Evolutionary conservation across 2,329 filamentous ascomycete species (phyloP).

Genomic region (Teratosphaeria zuluensis): DNA sequence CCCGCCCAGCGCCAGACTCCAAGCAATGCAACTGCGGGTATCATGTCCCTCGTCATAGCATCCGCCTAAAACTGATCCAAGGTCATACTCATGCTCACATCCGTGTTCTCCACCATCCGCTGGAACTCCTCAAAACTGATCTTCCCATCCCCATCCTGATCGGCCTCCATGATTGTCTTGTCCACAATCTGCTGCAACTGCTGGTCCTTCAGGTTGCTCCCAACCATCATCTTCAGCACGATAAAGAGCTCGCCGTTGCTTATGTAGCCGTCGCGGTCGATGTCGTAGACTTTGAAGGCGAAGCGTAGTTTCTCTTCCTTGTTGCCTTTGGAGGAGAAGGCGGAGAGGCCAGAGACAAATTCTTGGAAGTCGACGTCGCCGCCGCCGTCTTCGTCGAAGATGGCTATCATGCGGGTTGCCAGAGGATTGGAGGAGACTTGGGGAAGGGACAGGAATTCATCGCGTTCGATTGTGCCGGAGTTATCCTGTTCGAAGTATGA

Average conservation of each 20-base stretch:
- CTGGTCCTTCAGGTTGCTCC: conserved; percentile 97
- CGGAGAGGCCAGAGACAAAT: conserved; percentile 88
- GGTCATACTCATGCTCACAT: conserved; percentile 59
- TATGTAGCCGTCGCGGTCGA: conserved; percentile 96
- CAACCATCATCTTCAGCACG: conserved; percentile 99
- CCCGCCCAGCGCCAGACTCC: not conserved
- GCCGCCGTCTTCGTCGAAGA: conserved; percentile 96
- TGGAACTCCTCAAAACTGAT: conserved; percentile 99
- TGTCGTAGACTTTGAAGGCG: conserved; percentile 99
- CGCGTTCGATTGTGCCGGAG: conserved; percentile 94
- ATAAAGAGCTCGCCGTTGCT: conserved; percentile 99
- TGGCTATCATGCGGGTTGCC: conserved; percentile 97
- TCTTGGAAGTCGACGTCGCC: conserved; percentile 98
- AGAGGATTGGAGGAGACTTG: conserved; percentile 97
- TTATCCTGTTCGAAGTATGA: conserved; percentile 62
- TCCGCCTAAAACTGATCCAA: conserved; percentile 24
- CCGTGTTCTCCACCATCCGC: conserved; percentile 96
- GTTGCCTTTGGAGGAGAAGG: conserved; percentile 96
- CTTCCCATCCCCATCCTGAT: conserved; percentile 89
- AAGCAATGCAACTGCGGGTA: not conserved
- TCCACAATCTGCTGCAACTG: conserved; percentile 98
- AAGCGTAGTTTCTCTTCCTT: conserved; percentile 98
- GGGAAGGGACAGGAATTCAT: conserved; percentile 92
- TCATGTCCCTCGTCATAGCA: not conserved
- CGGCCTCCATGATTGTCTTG: conserved; percentile 99